Percentiles rank a stretch among this genome's conserved stretches.
Conservation (phyloP, 2,329 filamentous ascomycete genomes). For the Rhexocercosporidium sp. region DNA sequence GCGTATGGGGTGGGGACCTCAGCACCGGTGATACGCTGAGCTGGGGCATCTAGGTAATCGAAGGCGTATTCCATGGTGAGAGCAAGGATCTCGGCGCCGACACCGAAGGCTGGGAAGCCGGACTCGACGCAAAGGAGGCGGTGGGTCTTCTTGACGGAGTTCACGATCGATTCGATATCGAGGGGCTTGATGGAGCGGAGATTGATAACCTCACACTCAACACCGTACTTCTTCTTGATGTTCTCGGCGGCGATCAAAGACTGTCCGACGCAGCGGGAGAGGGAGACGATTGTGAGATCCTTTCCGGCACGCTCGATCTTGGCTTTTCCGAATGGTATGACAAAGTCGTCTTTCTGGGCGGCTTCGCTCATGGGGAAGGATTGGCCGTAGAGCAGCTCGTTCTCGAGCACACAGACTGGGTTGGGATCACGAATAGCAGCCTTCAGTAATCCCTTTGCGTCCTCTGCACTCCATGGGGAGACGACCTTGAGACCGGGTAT, state of each 20-base stretch:
- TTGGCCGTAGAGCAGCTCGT: conserved; percentile 91
- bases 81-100: conserved; percentile 90
- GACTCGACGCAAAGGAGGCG: conserved; percentile 91
- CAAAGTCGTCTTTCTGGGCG: conserved; percentile 94
- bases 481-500: conserved; percentile 98
- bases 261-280: conserved; percentile 95
- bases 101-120: conserved; percentile 94
- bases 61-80: conserved; percentile 97
- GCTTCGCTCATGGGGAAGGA: conserved; percentile 97
- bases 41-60: conserved; percentile 94
- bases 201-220: conserved; percentile 97
- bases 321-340: conserved; percentile 96
- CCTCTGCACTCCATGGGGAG: conserved; percentile 93
- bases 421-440: conserved; percentile 98
- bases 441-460: conserved; percentile 97
- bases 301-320: conserved; percentile 97
- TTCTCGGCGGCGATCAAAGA: conserved; percentile 85
- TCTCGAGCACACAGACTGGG: conserved; percentile 89
- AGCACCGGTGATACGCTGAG: conserved; percentile 91
- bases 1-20: conserved; percentile 98
- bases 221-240: conserved; percentile 94
- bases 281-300: conserved; percentile 92
- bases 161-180: conserved; percentile 92
- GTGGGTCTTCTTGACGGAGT: conserved; percentile 98
- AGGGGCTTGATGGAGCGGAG: conserved; percentile 96